Base-by-base conservation (phyloP, 2,329 filamentous ascomycete species). In the Aaosphaeria arxii region DNA sequence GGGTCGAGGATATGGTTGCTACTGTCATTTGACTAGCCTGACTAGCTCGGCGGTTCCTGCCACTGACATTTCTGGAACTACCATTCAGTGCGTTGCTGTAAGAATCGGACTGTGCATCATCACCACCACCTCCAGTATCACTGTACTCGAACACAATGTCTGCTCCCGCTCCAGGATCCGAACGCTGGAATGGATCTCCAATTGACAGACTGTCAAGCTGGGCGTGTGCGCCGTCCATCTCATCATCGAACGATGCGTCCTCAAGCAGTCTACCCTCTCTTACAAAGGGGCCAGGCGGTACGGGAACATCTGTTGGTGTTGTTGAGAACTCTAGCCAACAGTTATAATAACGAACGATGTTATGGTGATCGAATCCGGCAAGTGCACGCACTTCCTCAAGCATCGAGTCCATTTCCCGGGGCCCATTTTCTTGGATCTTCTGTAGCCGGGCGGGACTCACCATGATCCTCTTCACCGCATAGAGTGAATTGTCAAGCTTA, bases 381-480 rank as follows among this genome's bases (percentile, higher is more conserved):
- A 87, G 71, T 1, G 82, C 83, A 42, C 82, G 75, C 6, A 86
- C 77, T 64, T 87, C 84, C 47, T 77, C 76, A 46, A 86, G 71
- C 31, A 85, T 74, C 43, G 69, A 73, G 56, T 83, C 80, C 39
- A 85, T 66, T 50, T 81, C 80, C 45, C 75, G 69, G 31, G 78
- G 69, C 1, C 77, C 79, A 24, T 75, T 72, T 45, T 76, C 69
- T 42, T 77, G 72, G n/a, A 84, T 73, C 52, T 74, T 75, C 33
- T 74, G 73, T 7, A 83, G 69, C 28, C 78, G 72, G 40, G 74
- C 71, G 36, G 76, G 69, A 43, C 77, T 80, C 5, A 87, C 70
- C 0, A 78, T 75, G 6, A 88, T 83, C 51, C 84, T 83, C 61
- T 88, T 88, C 43, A 88, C 74, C 0, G 85, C 85, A 57, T 87